These are phyloP conservation scores for Botryotinia calthae DNA, from an alignment of 2,329 filamentous ascomycete genomes.

Conservation along the genomic window DNA sequence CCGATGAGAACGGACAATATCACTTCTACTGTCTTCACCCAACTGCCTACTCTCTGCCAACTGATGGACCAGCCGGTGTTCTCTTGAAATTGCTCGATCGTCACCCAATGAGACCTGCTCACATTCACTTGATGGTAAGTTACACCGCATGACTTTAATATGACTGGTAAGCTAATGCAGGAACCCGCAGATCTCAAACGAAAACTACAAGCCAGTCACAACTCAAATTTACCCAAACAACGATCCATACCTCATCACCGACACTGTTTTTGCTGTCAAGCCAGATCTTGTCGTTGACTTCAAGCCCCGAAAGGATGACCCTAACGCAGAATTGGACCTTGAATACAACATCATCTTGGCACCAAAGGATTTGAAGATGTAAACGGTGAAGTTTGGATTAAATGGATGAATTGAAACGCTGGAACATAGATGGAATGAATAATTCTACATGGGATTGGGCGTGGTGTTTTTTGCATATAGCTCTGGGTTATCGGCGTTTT, in stretches of 20 bases:
- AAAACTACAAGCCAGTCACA: constrained; percentile 65
- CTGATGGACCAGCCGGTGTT: constrained; percentile 53
- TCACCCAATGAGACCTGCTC: constrained; percentile 56
- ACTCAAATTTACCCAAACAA: constrained; percentile 74
- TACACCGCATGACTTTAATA: background rate
- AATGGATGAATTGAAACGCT: background rate
- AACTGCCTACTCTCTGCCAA: constrained; percentile 42
- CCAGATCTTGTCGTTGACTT: constrained; percentile 48
- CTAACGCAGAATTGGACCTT: constrained; percentile 38
- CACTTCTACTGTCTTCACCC: constrained; percentile 49
- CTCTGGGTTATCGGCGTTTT: constrained; percentile 5
- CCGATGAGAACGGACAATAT: constrained; percentile 56
- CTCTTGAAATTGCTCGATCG: constrained; percentile 54
- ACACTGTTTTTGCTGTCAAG: constrained; percentile 56
- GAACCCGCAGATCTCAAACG: constrained; percentile 47
- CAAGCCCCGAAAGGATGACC: constrained; percentile 38
- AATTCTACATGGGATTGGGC: background rate
- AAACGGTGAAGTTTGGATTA: background rate
- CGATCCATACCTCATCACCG: constrained; percentile 57
- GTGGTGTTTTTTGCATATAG: constrained; percentile 8
- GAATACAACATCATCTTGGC: constrained; percentile 39
- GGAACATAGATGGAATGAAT: background rate
- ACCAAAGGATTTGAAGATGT: constrained; percentile 18
- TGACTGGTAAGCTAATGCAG: background rate
- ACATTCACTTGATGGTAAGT: constrained; percentile 55